Conservation (phyloP, 2,329 filamentous ascomycete species). For the Uncinocarpus reesii region DNA sequence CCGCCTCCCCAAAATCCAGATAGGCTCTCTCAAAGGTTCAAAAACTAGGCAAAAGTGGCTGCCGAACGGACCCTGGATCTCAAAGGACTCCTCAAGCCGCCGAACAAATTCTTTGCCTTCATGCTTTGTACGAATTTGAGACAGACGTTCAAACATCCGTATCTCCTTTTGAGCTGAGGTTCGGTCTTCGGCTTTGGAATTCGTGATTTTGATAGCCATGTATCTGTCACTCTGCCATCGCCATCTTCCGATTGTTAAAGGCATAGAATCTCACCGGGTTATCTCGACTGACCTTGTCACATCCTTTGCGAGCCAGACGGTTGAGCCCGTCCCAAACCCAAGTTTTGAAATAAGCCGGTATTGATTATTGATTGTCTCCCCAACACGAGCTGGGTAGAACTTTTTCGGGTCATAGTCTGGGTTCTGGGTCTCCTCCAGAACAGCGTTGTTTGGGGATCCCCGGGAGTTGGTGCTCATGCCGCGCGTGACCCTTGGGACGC, state of each 20-base stretch:
- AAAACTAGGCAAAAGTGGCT: constrained; percentile 31
- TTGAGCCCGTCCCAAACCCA: constrained; percentile 29
- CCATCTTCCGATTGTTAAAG: constrained; percentile 18
- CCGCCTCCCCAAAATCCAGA: constrained; percentile 25
- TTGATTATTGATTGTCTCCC: constrained; percentile 14
- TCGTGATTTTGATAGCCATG: constrained; percentile 29
- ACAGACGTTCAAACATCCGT: constrained; percentile 26
- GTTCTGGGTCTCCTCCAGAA: constrained; percentile 12
- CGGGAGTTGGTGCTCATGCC: no score
- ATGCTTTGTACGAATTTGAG: constrained; percentile 23
- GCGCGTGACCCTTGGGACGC: no score
- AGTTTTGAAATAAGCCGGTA: constrained; percentile 32
- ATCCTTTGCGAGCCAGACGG: constrained; percentile 29
- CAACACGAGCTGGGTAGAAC: constrained; percentile 17
- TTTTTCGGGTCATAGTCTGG: constrained; percentile 15
- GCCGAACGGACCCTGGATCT: constrained; percentile 21
- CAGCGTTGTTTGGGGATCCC: no score
- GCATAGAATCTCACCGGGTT: constrained; percentile 3
- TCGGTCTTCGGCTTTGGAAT: constrained; percentile 21
- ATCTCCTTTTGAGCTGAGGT: constrained; percentile 23
- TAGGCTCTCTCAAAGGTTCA: constrained; percentile 30
- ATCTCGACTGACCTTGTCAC: constrained; percentile 15
- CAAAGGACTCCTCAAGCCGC: constrained; percentile 29
- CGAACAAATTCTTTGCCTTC: constrained; percentile 26
- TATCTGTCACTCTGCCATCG: constrained; percentile 23